Base-by-base conservation (phyloP, 192 early-diverging fungal species). In the Coemansia sp. region DNA sequence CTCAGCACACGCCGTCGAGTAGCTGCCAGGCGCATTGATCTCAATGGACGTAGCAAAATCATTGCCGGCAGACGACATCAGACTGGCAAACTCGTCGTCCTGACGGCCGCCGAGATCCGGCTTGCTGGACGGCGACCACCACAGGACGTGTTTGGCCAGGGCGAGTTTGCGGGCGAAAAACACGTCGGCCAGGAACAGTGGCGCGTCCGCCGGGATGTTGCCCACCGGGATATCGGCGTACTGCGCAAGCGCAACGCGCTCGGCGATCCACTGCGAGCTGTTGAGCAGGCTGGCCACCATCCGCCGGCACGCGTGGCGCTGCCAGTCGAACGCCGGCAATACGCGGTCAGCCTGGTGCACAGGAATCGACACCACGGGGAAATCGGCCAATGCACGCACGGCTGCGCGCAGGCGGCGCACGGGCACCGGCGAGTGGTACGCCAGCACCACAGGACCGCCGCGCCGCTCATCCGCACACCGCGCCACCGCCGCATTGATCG, bases 171-270 rank as follows among this genome's bases (percentile, higher is more conserved):
- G 84, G 0, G 96, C 93, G 73, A 97, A 90, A 15, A 90, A 85
- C 9, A 99, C 66, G 71, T 99, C 98, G 0, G 92, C 83, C 31
- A 94, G 70, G 49, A 92, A 96, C 19, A 97, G 53, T 29, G 90
- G 84, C 15, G 91, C 89, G 62, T 98, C 95, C 45, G 83, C 65
- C 1, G 85, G 83, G 61, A 99, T 86, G 72, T 99, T 99, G 65
- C 96, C 93, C 15, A 99, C 63, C 2, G 98, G 98, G 1, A 96
- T 83, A 68, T 95, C 89, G 2, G 91, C 83, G 69, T 95, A 97
- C 56, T 92, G 82, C 29, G 95, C 75, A 49, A 94, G 83, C 2
- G 86, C 83, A 14, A 95, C 75, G 35, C 90, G 87, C 53, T 93
- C 90, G 29, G 85, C 78, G 42, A 97, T 65, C 83, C 90, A 96